Evolutionary conservation across 2,329 filamentous ascomycete species (phyloP).

Genomic region (Amylocarpus encephaloides): DNA sequence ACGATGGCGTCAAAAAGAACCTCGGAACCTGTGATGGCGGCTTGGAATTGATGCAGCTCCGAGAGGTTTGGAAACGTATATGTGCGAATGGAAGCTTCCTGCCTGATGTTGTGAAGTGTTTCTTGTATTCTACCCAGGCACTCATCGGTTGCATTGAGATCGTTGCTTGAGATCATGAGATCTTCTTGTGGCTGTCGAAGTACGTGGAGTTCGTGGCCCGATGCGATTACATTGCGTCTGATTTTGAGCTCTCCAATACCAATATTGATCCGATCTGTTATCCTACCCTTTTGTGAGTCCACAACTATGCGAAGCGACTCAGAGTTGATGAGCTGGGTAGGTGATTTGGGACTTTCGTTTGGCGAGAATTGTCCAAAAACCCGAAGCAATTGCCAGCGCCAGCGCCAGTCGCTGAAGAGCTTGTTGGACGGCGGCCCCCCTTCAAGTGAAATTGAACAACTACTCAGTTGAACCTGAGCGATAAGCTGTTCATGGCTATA

Average conservation of each 20-base stretch:
- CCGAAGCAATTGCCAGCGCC: conserved; percentile 57
- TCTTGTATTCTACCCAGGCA: conserved; percentile 24
- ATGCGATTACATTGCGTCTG: conserved; percentile 21
- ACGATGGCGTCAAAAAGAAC: conserved; percentile 68
- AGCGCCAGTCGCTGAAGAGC: conserved; percentile 40
- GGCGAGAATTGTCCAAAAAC: conserved; percentile 41
- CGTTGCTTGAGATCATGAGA: conserved; percentile 52
- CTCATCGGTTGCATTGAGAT: conserved; percentile 53
- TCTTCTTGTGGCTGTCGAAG: conserved; percentile 68
- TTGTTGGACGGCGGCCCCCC: conserved; percentile 44
- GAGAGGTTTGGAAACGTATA: conserved; percentile 56
- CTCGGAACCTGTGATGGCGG: conserved; percentile 68
- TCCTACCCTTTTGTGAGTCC: not conserved
- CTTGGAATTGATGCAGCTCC: conserved; percentile 71
- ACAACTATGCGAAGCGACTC: conserved; percentile 3
- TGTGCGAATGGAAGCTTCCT: conserved; percentile 59
- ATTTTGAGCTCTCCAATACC: conserved; percentile 5
- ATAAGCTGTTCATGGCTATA: conserved; percentile 60
- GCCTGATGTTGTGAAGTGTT: conserved; percentile 34
- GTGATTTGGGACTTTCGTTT: not conserved
- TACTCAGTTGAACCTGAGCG: conserved; percentile 58
- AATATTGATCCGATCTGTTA: conserved; percentile 4
- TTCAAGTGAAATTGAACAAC: conserved; percentile 55
- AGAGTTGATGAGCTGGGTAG: not conserved
- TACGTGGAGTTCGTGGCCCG: conserved; percentile 55